Conservation (phyloP, 495 filamentous ascomycete genomes). For the Pyrenula aspistea region DNA sequence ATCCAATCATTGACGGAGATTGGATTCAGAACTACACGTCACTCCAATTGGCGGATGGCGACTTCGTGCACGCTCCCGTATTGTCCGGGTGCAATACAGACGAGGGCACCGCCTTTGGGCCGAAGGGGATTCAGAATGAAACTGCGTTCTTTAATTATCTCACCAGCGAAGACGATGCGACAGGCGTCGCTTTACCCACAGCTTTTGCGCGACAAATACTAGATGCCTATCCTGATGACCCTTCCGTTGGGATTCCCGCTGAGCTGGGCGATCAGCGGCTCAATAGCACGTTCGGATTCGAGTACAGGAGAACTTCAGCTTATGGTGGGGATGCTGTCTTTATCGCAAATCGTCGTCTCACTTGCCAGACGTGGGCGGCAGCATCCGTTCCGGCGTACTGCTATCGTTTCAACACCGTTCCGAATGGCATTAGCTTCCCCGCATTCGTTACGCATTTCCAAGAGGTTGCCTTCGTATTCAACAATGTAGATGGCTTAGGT, state of each 20-base stretch:
- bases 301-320: slow-evolving; percentile 41
- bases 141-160: slow-evolving; percentile 31
- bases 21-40: slow-evolving; percentile 30
- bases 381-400: slow-evolving; percentile 38
- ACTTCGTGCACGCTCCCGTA: slow-evolving; percentile 36
- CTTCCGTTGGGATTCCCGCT: slow-evolving; percentile 30
- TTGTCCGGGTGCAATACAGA: slow-evolving; percentile 35
- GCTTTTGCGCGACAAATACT: slow-evolving; percentile 27
- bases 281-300: slow-evolving; percentile 19
- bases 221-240: slow-evolving; percentile 37
- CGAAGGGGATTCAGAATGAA: slow-evolving; percentile 30
- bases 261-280: slow-evolving; percentile 28
- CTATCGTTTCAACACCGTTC: slow-evolving; percentile 48
- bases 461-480: slow-evolving; percentile 49
- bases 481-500: slow-evolving; percentile 39
- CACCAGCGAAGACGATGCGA: slow-evolving; percentile 20
- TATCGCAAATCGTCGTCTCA: slow-evolving; percentile 41
- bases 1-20: slow-evolving; percentile 35
- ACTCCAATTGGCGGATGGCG: slow-evolving; percentile 17
- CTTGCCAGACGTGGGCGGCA: slow-evolving; percentile 39
- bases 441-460: slow-evolving; percentile 44
- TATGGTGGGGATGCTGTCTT: slow-evolving; percentile 43
- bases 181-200: slow-evolving; percentile 19
- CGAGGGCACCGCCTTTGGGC: slow-evolving; percentile 34
- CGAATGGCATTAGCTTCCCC: slow-evolving; percentile 20